Base-by-base conservation (phyloP, 352 stramenopile genomes). In the Hyaloperonospora brassicae region DNA sequence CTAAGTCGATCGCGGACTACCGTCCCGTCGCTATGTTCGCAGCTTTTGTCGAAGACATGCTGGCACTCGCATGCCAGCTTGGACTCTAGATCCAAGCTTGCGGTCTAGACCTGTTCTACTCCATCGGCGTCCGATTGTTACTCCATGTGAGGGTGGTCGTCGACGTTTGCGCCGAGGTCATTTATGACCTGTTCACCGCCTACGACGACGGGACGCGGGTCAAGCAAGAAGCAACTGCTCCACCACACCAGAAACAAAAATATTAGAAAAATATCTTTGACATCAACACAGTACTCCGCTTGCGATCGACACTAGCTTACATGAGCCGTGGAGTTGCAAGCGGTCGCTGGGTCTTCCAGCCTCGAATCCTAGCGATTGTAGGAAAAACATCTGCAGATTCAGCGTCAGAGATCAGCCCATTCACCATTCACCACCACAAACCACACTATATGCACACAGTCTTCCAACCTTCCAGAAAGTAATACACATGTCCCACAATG, bases 401-500 rank as follows among this genome's bases (percentile, higher is more conserved):
- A 42, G 14, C 5, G 41, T 66, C 46, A 66, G 36, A 48, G 53
- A 43, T 25, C 1, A 23, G 7, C 3, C 27, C 27, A 7, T 31
- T 7, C 27, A 31, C 3, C 7, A 7, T 23, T 22, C 39, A 24
- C 43, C 40, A 56, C 36, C 25, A 38, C 48, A 17, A 10, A 39
- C 39, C 43, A 2, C 25, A 50, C 25, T 2, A 13, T 30, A 25
- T 10, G 24, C 23, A 48, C n/a, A n/a, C n/a, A n/a, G n/a, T 45
- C 21, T 27, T 49, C 59, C 12, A 35, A 89, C 84, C 84, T 84
- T 99, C 95, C 46, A 98, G 78, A 75, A 98, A 99, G 71, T 98
- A 99, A 78, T 99, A 99, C 17, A 96, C 89, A 84, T 99, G 97
- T 4, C 97, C 97, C 17, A 98, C 95, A 51, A 95, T 86, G 62